Evolutionary conservation across 306 rosid species (phyloP).

Genomic region (Cicer judaicum): DNA sequence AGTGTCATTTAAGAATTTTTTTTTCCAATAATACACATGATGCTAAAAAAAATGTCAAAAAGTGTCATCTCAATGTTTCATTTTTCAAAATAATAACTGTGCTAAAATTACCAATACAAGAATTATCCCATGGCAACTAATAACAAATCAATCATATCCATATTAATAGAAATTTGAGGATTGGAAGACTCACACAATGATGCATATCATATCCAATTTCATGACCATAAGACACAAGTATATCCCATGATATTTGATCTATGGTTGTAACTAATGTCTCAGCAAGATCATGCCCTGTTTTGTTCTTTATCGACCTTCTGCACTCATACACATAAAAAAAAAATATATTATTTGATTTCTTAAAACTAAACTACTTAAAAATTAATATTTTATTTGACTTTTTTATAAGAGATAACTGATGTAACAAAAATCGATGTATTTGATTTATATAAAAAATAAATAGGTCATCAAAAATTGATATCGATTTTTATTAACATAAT

Average conservation of each 20-base stretch:
- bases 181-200: constrained; percentile 59
- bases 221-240: constrained; percentile 60
- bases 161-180: background rate
- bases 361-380: background rate
- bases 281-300: constrained; percentile 54
- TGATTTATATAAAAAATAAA: too few relatives aligned
- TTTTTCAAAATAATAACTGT: background rate
- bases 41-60: background rate
- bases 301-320: constrained; percentile 60
- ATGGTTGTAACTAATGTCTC: constrained; percentile 64
- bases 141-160: background rate
- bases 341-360: background rate
- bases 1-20: background rate
- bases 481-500: too few relatives aligned
- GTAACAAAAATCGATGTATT: too few relatives aligned
- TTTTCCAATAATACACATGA: background rate
- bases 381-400: background rate
- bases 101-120: background rate
- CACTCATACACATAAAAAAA: constrained; percentile 9
- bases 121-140: background rate
- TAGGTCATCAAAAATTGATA: too few relatives aligned
- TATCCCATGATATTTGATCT: constrained; percentile 68
- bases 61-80: background rate
- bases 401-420: too few relatives aligned
- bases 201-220: constrained; percentile 66